Evolutionary conservation across 768 basidiomycete species (phyloP).

Genomic region (Lentinula boryana): DNA sequence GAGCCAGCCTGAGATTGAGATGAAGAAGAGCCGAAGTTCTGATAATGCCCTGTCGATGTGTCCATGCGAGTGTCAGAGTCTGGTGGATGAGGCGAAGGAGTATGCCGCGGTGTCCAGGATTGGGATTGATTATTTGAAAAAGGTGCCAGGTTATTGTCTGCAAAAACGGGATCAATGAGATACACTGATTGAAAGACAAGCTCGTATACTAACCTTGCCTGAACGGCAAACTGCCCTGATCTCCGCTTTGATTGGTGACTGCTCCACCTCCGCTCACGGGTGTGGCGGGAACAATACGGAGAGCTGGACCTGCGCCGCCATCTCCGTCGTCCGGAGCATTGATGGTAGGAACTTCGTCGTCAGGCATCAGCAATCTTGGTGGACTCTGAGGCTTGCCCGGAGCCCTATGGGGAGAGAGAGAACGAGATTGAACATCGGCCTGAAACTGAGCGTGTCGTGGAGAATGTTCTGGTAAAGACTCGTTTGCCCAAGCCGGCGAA

Average conservation of each 20-base stretch:
- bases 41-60: neutral
- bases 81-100: constrained; percentile 6
- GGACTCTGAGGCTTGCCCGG: constrained; percentile 61
- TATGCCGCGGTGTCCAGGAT: neutral
- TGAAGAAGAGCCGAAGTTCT: neutral
- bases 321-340: constrained; percentile 54
- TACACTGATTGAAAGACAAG: neutral
- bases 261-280: constrained; percentile 63
- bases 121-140: neutral
- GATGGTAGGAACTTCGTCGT: constrained; percentile 42
- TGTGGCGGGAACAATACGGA: constrained; percentile 81
- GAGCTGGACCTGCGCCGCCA: constrained; percentile 49
- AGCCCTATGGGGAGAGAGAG: constrained; percentile 21
- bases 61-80: neutral
- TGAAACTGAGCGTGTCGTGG: constrained; percentile 13
- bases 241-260: constrained; percentile 27
- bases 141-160: constrained; percentile 3
- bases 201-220: constrained; percentile 43
- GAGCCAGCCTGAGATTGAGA: constrained; percentile 17
- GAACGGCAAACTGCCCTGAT: constrained; percentile 30
- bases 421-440: constrained; percentile 5
- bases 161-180: neutral
- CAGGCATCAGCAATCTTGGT: constrained; percentile 33
- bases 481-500: constrained; percentile 53
- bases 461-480: constrained; percentile 38